phyloP scores from a whole-genome alignment of 2,329 filamentous ascomycete genomes.

The Aspergillus proliferans region DNA sequence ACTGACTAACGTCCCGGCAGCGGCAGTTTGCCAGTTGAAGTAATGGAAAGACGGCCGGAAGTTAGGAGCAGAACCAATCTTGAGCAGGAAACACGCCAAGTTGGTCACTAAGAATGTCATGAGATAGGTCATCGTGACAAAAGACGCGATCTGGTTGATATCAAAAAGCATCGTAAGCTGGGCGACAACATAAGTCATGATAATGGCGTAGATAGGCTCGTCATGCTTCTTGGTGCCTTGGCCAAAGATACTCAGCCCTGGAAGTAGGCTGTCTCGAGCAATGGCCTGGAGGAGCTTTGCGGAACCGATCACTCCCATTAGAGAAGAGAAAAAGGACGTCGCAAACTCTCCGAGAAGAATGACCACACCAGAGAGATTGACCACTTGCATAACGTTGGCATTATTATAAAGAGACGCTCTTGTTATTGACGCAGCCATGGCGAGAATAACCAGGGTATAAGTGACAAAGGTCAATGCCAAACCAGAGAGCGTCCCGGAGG shows the following conservation, averaged over 20 bases:
- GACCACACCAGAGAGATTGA: slow-evolving; percentile 66
- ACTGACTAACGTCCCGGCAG: slow-evolving; percentile 66
- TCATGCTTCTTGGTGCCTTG: slow-evolving; percentile 66
- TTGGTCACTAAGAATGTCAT: slow-evolving; percentile 92
- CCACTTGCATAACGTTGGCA: slow-evolving; percentile 71
- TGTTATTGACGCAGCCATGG: slow-evolving; percentile 70
- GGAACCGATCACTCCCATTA: slow-evolving; percentile 82
- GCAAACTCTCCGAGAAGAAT: slow-evolving; percentile 78
- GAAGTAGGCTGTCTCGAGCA: slow-evolving; percentile 70
- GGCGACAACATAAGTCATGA: slow-evolving; percentile 68
- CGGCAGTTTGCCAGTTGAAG: slow-evolving; percentile 79
- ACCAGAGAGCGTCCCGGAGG: slow-evolving; percentile 74
- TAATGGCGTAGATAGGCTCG: slow-evolving; percentile 68
- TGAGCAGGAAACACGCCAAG: slow-evolving; percentile 76
- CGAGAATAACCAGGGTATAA: slow-evolving; percentile 70
- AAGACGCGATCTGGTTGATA: slow-evolving; percentile 80
- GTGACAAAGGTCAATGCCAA: slow-evolving; percentile 68
- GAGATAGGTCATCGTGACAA: slow-evolving; percentile 86
- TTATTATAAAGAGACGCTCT: slow-evolving; percentile 67
- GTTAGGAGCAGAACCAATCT: slow-evolving; percentile 81
- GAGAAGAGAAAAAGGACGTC: slow-evolving; percentile 73
- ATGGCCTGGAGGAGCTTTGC: slow-evolving; percentile 81
- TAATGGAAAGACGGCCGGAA: slow-evolving; percentile 84
- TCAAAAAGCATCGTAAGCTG: slow-evolving; percentile 76
- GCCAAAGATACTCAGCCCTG: slow-evolving; percentile 67